Percentiles rank a stretch among this genome's conserved stretches.
These are phyloP conservation scores for Talaromyces sp. DNA, from an alignment of 2,329 filamentous ascomycete genomes.

Conservation along the genomic window DNA sequence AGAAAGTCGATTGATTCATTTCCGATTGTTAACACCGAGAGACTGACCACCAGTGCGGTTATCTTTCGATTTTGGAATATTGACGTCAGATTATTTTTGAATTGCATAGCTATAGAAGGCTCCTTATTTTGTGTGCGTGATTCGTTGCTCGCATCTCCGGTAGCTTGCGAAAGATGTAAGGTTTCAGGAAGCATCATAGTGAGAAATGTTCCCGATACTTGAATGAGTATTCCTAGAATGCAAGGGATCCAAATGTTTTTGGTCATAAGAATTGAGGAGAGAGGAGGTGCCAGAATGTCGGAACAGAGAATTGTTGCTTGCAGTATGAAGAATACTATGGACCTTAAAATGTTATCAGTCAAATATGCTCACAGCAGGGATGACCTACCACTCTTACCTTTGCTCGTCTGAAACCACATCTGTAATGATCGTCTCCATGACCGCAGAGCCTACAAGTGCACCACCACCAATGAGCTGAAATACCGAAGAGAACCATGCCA, in stretches of 20 bases:
- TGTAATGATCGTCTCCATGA: not conserved
- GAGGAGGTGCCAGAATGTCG: not conserved
- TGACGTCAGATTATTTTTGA: not conserved
- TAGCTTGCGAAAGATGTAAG: not conserved
- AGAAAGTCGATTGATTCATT: not conserved
- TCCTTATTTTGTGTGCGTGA: not conserved
- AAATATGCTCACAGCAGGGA: not conserved
- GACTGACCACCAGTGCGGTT: not conserved
- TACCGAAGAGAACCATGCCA: not conserved
- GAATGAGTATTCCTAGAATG: not conserved
- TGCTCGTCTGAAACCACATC: not conserved
- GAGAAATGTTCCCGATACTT: not conserved
- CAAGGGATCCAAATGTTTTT: not conserved
- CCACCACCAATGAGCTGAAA: not conserved
- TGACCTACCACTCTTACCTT: not conserved
- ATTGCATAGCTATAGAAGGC: not conserved
- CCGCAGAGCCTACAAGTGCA: not conserved
- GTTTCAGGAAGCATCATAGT: not conserved
- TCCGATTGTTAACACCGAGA: not conserved
- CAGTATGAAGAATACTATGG: not conserved
- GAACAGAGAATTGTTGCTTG: not conserved
- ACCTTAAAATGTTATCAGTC: not conserved
- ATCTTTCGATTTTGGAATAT: not conserved
- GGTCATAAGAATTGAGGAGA: not conserved
- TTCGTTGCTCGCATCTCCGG: not conserved